These are phyloP conservation scores for Phytophthora ohioensis DNA, from an alignment of 352 stramenopile species.

Conservation along the genomic window DNA sequence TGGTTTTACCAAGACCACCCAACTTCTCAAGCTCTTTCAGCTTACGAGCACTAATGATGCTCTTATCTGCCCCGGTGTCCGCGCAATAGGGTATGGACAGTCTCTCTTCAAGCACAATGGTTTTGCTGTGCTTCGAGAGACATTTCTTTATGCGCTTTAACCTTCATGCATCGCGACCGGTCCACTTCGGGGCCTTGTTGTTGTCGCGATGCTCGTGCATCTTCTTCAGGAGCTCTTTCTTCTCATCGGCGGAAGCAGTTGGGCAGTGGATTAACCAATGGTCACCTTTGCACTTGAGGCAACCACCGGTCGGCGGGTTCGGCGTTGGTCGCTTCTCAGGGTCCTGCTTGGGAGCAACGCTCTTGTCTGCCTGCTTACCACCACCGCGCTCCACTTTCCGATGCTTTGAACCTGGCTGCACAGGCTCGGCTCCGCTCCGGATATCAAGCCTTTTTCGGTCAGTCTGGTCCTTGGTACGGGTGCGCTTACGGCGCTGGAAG, in stretches of 20 bases:
- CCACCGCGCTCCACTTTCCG: neutral
- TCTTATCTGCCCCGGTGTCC: constrained; percentile 23
- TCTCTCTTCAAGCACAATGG: constrained; percentile 23
- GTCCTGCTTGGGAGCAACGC: neutral
- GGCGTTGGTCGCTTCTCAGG: neutral
- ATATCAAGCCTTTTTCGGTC: constrained; percentile 8
- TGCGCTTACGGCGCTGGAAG: constrained; percentile 22
- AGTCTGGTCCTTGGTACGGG: constrained; percentile 5
- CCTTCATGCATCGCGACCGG: constrained; percentile 15
- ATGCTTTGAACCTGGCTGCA: constrained; percentile 1
- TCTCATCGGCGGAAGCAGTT: constrained; percentile 12
- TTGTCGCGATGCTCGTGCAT: constrained; percentile 14
- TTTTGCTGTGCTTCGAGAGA: constrained; percentile 18
- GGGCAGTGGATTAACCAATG: constrained; percentile 17
- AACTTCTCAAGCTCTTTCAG: constrained; percentile 20
- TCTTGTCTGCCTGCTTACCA: neutral
- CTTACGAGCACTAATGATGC: constrained; percentile 26
- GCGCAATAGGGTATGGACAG: constrained; percentile 29
- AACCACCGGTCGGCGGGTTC: constrained; percentile 6
- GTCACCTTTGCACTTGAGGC: constrained; percentile 22
- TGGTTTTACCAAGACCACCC: constrained; percentile 18
- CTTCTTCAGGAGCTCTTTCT: constrained; percentile 17
- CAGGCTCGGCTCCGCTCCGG: neutral
- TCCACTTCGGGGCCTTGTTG: constrained; percentile 3
- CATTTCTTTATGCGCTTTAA: constrained; percentile 28